Conservation (phyloP, 106 monocot species). For the Triglochin maritima region DNA sequence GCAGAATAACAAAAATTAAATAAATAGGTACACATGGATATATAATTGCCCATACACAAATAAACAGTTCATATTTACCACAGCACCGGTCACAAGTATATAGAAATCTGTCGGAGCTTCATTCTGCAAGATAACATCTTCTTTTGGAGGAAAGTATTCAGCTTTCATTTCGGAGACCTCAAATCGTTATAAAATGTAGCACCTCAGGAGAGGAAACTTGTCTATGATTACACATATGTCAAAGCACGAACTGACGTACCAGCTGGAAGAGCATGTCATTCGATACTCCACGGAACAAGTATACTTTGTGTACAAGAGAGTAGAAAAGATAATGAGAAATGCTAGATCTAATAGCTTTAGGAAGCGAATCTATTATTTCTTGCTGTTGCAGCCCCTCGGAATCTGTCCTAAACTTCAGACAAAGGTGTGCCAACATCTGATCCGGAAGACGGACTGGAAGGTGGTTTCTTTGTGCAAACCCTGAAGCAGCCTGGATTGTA, state of each 20-base stretch:
- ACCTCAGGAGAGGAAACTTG: too few species aligned
- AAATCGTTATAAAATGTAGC: background rate
- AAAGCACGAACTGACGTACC: slow-evolving; percentile 19
- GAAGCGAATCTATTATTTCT: slow-evolving; percentile 75
- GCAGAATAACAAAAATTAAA: slow-evolving; percentile 6
- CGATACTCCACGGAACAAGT: slow-evolving; percentile 76
- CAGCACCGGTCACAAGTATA: slow-evolving; percentile 59
- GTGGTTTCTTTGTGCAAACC: slow-evolving; percentile 76
- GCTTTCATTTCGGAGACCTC: slow-evolving; percentile 96
- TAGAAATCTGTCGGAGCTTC: slow-evolving; percentile 96
- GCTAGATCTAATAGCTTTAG: slow-evolving; percentile 83
- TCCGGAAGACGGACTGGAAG: slow-evolving; percentile 71
- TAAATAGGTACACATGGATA: background rate
- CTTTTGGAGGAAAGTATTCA: slow-evolving; percentile 91
- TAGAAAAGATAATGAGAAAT: slow-evolving; percentile 84
- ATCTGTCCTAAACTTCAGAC: slow-evolving; percentile 77
- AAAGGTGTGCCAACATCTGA: slow-evolving; percentile 83
- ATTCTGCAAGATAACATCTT: slow-evolving; percentile 92
- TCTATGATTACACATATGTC: background rate
- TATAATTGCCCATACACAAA: background rate
- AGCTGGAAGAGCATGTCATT: slow-evolving; percentile 79
- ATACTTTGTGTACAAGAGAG: slow-evolving; percentile 55
- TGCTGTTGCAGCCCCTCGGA: slow-evolving; percentile 94
- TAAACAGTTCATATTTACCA: slow-evolving; percentile 22
- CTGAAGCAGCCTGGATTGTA: slow-evolving; percentile 85